A percentile compares a stretch with the other conserved stretches of the same genome.
Evolutionary conservation across 75 land plant genomes (phyloP).

Genomic region (Selaginella moellendorffii): DNA sequence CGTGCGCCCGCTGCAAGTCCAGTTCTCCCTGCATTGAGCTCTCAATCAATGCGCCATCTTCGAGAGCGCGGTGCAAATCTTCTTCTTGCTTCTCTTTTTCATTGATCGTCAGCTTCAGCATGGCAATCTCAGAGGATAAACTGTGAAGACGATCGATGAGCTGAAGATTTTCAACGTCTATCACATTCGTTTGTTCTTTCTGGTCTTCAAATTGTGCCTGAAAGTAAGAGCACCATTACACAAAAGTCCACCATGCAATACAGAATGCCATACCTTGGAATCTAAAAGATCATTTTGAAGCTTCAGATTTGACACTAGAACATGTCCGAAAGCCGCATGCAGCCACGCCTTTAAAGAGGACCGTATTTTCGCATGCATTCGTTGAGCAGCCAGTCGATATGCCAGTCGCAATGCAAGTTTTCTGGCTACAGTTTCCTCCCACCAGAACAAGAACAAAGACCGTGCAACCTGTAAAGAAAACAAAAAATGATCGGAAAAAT

Average conservation of each 20-base stretch:
- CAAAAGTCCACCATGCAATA: constrained; percentile 4
- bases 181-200: neutral
- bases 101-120: neutral
- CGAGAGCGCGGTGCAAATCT: constrained; percentile 5
- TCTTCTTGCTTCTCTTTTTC: constrained; percentile 11
- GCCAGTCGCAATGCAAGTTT: neutral
- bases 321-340: neutral
- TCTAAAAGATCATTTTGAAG: neutral
- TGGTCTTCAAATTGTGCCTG: constrained; percentile 16
- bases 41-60: constrained; percentile 5
- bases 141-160: neutral
- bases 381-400: neutral
- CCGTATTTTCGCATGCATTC: neutral
- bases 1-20: neutral
- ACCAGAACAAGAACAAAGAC: neutral
- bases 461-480: neutral
- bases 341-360: neutral
- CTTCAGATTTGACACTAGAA: neutral
- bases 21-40: neutral
- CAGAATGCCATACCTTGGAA: neutral
- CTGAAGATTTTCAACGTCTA: constrained; percentile 7
- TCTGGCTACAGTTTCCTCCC: neutral
- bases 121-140: neutral
- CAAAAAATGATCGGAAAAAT: no score
- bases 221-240: no score